phyloP scores from a whole-genome alignment of 2,329 filamentous ascomycete genomes.

The Pseudocercospora cruenta region DNA sequence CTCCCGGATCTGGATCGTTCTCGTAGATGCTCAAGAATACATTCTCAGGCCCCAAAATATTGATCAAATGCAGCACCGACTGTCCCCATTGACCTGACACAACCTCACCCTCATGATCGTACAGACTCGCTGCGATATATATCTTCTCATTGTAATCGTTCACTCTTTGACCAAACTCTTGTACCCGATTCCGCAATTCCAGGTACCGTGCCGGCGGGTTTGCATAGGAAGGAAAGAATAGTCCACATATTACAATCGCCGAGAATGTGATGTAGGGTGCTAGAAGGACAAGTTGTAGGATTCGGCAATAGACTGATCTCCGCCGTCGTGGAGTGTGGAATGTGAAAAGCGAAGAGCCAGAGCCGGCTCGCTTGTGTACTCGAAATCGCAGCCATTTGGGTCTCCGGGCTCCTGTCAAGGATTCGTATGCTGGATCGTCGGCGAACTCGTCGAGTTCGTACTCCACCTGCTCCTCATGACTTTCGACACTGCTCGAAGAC shows the following conservation, averaged over 20 bases:
- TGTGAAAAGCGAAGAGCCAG: constrained; percentile 14
- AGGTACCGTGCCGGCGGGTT: constrained; percentile 57
- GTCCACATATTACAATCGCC: constrained; percentile 47
- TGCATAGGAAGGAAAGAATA: constrained; percentile 62
- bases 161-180: constrained; percentile 39
- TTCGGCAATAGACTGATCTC: constrained; percentile 22
- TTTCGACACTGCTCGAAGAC: constrained; percentile 17
- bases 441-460: constrained; percentile 25
- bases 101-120: constrained; percentile 64
- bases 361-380: constrained; percentile 12
- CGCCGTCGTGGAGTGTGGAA: constrained; percentile 24
- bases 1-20: constrained; percentile 65
- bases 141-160: constrained; percentile 65
- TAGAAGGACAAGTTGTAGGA: constrained; percentile 21
- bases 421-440: constrained; percentile 15
- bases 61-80: constrained; percentile 63
- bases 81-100: constrained; percentile 67
- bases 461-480: constrained; percentile 14
- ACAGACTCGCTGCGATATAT: constrained; percentile 74
- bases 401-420: constrained; percentile 2
- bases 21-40: constrained; percentile 75
- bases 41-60: constrained; percentile 68
- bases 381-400: constrained; percentile 19
- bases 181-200: constrained; percentile 43
- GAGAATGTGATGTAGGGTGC: constrained; percentile 23